phyloP scores from a whole-genome alignment of 2,329 filamentous ascomycete genomes.

The Claviceps sp. region DNA sequence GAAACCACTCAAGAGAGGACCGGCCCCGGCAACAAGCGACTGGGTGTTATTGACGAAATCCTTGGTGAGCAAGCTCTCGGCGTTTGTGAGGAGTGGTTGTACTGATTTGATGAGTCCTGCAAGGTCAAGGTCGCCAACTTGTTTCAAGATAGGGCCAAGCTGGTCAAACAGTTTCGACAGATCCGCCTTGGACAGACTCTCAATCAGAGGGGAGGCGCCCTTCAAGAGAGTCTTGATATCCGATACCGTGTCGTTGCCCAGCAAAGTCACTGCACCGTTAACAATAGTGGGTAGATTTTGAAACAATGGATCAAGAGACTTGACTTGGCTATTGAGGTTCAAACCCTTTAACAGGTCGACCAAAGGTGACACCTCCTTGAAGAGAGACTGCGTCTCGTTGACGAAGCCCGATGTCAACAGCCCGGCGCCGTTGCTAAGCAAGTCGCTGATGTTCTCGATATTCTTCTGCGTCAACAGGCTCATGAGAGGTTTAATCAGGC shows the following conservation, averaged over 20 bases:
- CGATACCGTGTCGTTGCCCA: conserved; percentile 2
- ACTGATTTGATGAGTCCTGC: conserved; percentile 1
- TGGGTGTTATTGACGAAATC: conserved; percentile 10
- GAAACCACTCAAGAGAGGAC: conserved; percentile 20
- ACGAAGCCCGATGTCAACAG: conserved; percentile 21
- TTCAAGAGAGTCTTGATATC: conserved; percentile 3
- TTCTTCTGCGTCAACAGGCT: conserved; percentile 18
- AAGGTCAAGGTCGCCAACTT: conserved; percentile 4
- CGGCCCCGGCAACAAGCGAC: conserved; percentile 10
- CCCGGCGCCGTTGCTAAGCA: conserved; percentile 23
- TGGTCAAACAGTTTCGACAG: conserved; percentile 4
- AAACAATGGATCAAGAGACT: conserved; percentile 10
- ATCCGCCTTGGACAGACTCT: conserved; percentile 6
- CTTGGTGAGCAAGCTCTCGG: conserved; percentile 5
- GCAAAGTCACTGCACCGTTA: not conserved
- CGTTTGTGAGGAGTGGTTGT: conserved; percentile 9
- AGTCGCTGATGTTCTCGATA: conserved; percentile 19
- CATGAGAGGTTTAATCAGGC: conserved; percentile 17
- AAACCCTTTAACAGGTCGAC: conserved; percentile 18
- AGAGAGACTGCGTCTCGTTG: conserved; percentile 20
- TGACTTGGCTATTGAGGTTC: conserved; percentile 15
- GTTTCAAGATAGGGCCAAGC: conserved; percentile 3
- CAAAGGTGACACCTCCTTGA: conserved; percentile 20
- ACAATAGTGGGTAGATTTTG: conserved; percentile 1
- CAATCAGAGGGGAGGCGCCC: conserved; percentile 3